Evolutionary conservation across 305 asterid species (phyloP), one percentile per base, ranked within the genome.

Genomic region (Lippia alba): DNA sequence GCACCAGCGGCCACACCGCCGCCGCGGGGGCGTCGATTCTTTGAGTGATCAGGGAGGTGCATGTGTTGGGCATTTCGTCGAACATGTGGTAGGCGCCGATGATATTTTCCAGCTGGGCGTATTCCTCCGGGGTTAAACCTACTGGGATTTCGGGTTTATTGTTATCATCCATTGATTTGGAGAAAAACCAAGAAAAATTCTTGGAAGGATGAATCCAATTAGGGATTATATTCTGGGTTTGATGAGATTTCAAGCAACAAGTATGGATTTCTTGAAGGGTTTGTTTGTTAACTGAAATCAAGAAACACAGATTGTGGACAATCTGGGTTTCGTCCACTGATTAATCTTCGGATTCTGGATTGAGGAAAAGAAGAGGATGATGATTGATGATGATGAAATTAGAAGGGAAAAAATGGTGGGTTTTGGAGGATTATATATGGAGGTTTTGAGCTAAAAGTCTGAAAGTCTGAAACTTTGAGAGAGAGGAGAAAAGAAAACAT

Each of bases 1-100:
- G 90, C 5, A 93, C 92, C 51, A 93, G 72, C 0, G 92, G 96
- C 98, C 98, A 93, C 9, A 93, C 96, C 12, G 75, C 80, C 16
- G 18, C 72, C 3, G 90, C 86, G 0, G 94, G 98, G 2, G 97
- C 96, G 58, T 87, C 91, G 51, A 93, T 82, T 51, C 86, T 93
- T 45, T 93, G 98, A 0, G 84, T 87, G 44, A 91, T 80, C 0
- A 91, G 87, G 39, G 98, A 92, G 20, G 87, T 93, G 85, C 96
- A 89, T 40, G 98, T 93, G 78, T 84, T 86, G 48, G 96, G 96
- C 69, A 80, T 16, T 19, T 84, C 76, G 8, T 82, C 87, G 82
- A 87, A 91, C 0, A 74, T 84, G 90, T 93, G 96, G 87, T 86
- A 79, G 54, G 86, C 66, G 74, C 70, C 66, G 75, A 91, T 87